phyloP scores from a whole-genome alignment of 805 yeast species.

The Kodamaea leandrae region DNA sequence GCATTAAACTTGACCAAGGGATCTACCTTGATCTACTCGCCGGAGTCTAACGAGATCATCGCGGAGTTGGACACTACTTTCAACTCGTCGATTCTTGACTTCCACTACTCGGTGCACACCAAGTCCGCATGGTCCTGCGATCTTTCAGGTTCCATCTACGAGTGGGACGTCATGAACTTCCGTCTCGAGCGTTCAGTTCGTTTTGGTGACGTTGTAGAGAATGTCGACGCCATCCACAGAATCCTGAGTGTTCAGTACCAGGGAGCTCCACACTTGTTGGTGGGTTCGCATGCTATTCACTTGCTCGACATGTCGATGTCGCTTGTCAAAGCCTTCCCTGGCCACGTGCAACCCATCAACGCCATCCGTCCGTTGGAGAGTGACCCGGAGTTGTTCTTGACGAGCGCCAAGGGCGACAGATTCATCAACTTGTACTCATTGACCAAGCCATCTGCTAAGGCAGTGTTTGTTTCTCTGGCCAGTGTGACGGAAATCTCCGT shows the following conservation, averaged over 20 bases:
- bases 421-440: conserved; percentile 70
- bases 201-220: conserved; percentile 35
- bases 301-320: conserved; percentile 44
- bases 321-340: conserved; percentile 59
- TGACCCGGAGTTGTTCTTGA: conserved; percentile 49
- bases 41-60: conserved; percentile 56
- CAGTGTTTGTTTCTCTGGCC: conserved; percentile 69
- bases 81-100: conserved; percentile 48
- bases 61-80: conserved; percentile 48
- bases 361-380: conserved; percentile 40
- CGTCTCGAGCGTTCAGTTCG: conserved; percentile 42
- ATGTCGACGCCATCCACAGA: conserved; percentile 33
- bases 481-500: conserved; percentile 49
- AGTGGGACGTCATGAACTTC: conserved; percentile 57
- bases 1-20: conserved; percentile 70
- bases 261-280: conserved; percentile 45
- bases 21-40: conserved; percentile 61
- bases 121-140: conserved; percentile 60
- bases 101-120: conserved; percentile 43
- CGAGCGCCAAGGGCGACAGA: conserved; percentile 78
- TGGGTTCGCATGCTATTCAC: conserved; percentile 67
- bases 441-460: conserved; percentile 40
- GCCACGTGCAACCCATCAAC: conserved; percentile 69
- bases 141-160: conserved; percentile 52
- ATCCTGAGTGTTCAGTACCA: conserved; percentile 28